These are phyloP conservation scores for Colletotrichum tofieldiae DNA, from an alignment of 2,329 filamentous ascomycete genomes.

Conservation along the genomic window DNA sequence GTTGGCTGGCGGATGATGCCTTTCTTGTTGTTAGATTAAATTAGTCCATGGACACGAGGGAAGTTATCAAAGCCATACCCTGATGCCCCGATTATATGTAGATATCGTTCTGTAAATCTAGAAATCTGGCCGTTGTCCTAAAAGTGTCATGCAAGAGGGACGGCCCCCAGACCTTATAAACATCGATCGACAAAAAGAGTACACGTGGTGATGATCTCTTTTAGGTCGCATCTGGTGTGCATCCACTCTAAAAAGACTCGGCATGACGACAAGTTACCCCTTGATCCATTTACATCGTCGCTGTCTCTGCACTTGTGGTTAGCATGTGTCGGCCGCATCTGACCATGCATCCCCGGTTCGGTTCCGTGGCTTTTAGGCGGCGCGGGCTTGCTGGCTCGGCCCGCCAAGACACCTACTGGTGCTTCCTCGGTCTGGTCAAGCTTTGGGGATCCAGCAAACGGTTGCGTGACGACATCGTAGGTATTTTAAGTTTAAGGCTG, in stretches of 20 bases:
- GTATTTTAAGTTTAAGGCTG: not conserved
- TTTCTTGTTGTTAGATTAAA: not conserved
- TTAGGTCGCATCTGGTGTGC: not conserved
- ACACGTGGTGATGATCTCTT: not conserved
- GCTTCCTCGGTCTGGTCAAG: not conserved
- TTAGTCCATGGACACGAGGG: too few relatives aligned
- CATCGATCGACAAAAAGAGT: not conserved
- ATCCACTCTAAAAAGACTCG: not conserved
- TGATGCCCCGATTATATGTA: not conserved
- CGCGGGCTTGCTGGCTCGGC: constrained; percentile 5
- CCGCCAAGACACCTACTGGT: constrained; percentile 8
- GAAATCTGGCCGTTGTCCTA: not conserved
- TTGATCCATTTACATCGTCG: not conserved
- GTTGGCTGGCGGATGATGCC: not conserved
- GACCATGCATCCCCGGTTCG: constrained; percentile 2
- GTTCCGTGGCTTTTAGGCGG: constrained; percentile 1
- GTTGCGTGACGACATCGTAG: not conserved
- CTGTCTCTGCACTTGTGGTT: constrained; percentile 1
- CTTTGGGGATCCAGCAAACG: not conserved
- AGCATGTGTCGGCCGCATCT: not conserved
- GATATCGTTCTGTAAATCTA: not conserved
- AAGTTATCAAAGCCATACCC: not conserved
- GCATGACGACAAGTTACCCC: not conserved
- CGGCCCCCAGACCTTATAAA: not conserved
- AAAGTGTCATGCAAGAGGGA: not conserved